Conservation (phyloP, 805 yeast genomes). For the Schwanniomyces pseudopolymorphus region DNA sequence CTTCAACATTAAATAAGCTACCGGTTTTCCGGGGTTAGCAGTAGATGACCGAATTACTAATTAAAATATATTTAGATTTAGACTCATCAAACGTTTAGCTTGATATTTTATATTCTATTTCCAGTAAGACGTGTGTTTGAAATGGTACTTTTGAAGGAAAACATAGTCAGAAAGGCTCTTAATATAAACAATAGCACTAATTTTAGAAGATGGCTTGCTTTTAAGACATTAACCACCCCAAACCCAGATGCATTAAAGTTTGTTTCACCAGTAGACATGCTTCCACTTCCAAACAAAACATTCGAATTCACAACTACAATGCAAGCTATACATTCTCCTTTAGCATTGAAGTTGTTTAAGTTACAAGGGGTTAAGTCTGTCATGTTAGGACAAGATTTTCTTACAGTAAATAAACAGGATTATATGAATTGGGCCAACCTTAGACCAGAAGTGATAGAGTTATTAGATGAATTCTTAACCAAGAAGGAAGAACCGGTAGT, state of each 20-base stretch:
- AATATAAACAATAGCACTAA: not conserved
- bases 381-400: slow-evolving; percentile 72
- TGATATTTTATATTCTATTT: no score
- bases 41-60: not conserved
- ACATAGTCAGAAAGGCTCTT: not conserved
- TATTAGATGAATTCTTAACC: slow-evolving; percentile 51
- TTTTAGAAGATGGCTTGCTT: slow-evolving; percentile 26
- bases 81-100: not conserved
- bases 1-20: not conserved
- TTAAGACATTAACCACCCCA: slow-evolving; percentile 61
- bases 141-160: not conserved
- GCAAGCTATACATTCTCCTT: slow-evolving; percentile 61
- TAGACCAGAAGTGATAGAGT: slow-evolving; percentile 61
- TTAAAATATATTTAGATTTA: not conserved
- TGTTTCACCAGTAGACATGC: slow-evolving; percentile 48
- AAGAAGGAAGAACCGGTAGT: slow-evolving; percentile 37
- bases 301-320: slow-evolving; percentile 53
- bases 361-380: slow-evolving; percentile 65
- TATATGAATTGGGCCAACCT: slow-evolving; percentile 57
- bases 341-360: slow-evolving; percentile 60
- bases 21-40: not conserved
- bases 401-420: slow-evolving; percentile 69
- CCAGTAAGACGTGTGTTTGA: not conserved
- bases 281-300: slow-evolving; percentile 47
- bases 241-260: slow-evolving; percentile 75